These are phyloP conservation scores for Fusarium annulatum DNA, from an alignment of 2,329 filamentous ascomycete genomes.

Conservation along the genomic window DNA sequence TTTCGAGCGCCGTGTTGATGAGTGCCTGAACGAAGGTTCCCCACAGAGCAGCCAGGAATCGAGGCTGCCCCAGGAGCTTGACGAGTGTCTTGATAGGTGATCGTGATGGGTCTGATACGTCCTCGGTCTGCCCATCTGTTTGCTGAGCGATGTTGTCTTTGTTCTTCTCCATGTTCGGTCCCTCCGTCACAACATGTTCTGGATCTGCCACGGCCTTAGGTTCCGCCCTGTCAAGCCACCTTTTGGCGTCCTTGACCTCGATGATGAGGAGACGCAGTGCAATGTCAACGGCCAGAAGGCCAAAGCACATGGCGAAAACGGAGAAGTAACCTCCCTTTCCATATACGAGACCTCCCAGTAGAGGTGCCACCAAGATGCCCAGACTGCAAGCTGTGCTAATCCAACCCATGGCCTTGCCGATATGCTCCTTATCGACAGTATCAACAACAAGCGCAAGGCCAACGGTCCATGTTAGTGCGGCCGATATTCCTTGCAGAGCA, in stretches of 20 bases:
- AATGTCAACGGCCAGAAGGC: slow-evolving; percentile 49
- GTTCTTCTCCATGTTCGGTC: neutral
- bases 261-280: slow-evolving; percentile 48
- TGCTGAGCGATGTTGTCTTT: neutral
- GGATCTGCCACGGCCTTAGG: neutral
- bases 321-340: slow-evolving; percentile 49
- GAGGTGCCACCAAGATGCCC: slow-evolving; percentile 48
- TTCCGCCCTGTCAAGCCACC: slow-evolving; percentile 39
- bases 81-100: slow-evolving; percentile 41
- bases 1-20: slow-evolving; percentile 49
- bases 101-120: neutral
- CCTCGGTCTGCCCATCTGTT: slow-evolving; percentile 2
- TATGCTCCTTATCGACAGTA: slow-evolving; percentile 46
- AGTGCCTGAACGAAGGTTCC: slow-evolving; percentile 50
- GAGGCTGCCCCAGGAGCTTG: slow-evolving; percentile 45
- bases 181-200: neutral
- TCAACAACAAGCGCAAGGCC: slow-evolving; percentile 52
- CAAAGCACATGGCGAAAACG: slow-evolving; percentile 52
- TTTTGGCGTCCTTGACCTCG: slow-evolving; percentile 48
- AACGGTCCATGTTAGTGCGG: slow-evolving; percentile 52
- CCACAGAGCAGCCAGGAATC: slow-evolving; percentile 50
- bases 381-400: slow-evolving; percentile 49
- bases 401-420: slow-evolving; percentile 50
- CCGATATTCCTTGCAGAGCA: slow-evolving; percentile 49
- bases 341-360: slow-evolving; percentile 51